Base-by-base conservation (phyloP, 495 filamentous ascomycete species). In the Penicillium dipodomyicola region DNA sequence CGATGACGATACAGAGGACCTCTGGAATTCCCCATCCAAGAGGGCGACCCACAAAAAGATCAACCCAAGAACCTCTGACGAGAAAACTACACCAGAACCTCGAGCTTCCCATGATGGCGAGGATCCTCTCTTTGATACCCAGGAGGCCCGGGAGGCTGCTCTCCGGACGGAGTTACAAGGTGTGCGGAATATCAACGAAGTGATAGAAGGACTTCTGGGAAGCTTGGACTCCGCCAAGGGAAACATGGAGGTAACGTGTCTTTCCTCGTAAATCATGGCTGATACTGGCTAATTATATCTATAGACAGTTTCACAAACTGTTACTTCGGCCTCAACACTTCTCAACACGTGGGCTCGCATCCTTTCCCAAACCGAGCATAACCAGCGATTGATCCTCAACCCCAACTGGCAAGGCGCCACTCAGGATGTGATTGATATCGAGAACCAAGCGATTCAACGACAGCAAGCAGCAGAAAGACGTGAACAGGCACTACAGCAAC, bases 281-380 rank as follows among this genome's bases (percentile, higher is more conserved):
- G 42, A 59, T n/a, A 0, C n/a, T 56, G 8, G 22, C 50, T 48
- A 59, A 52, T 57, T 10, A 33, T 44, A 2, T 22, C 35, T 29
- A 17, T 58, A 94, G 87, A 94, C 89, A 12, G 92, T 98, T 12
- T 89, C 88, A 41, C 80, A 82, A 49, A 97, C 94, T 4, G 89
- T 97, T 25, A 77, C 82, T 50, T 91, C 89, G 43, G 91, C 93
- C n/a, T 92, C 91, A 35, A 91, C 90, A 0, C 83, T 98, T n/a
- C 82, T 98, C 35, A 91, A 92, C 62, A 94, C 94, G 25, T 98
- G 92, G 92, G 95, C 91, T 42, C 86, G 91, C 54, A 97, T 97
- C 59, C 82, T 98, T 5, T 92, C 89, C 22, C 94, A 97, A 67
- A 97, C 94, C 0, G 94, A 98, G 72, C 92, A 98, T 70, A 97